phyloP scores from a whole-genome alignment of 1,139 yeast genomes.

The Pichia sp. region DNA sequence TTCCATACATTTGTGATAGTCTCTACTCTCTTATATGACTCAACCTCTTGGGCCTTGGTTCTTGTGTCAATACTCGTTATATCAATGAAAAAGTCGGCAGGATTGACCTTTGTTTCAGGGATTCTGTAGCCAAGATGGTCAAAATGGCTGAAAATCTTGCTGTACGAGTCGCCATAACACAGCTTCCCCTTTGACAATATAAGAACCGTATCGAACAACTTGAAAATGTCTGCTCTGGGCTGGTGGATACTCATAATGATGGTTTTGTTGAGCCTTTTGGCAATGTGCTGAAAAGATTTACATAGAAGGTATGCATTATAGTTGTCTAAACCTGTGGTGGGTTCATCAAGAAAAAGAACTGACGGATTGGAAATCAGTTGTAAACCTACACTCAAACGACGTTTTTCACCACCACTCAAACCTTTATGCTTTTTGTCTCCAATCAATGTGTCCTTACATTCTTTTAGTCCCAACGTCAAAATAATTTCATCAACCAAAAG shows the following conservation, averaged over 20 bases:
- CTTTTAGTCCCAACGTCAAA: conserved; percentile 57
- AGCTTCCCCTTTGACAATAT: conserved; percentile 56
- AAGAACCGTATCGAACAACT: conserved; percentile 65
- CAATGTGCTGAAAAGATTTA: conserved; percentile 54
- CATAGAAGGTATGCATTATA: conserved; percentile 66
- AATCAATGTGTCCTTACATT: conserved; percentile 57
- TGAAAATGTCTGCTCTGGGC: conserved; percentile 76
- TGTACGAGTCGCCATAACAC: conserved; percentile 29
- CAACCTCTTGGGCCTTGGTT: conserved; percentile 38
- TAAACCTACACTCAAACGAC: conserved; percentile 73
- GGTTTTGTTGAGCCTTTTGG: conserved; percentile 61
- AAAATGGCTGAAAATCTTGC: conserved; percentile 41
- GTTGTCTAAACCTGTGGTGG: conserved; percentile 86
- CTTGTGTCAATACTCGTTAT: conserved; percentile 62
- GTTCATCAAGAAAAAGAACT: conserved; percentile 75
- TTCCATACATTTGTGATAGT: conserved; percentile 51
- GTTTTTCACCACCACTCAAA: conserved; percentile 82
- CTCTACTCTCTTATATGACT: conserved; percentile 43
- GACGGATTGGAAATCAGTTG: conserved; percentile 77
- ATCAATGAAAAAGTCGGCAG: conserved; percentile 65
- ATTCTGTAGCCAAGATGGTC: conserved; percentile 40
- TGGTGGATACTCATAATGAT: conserved; percentile 77
- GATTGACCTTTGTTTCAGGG: conserved; percentile 44
- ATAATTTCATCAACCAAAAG: conserved; percentile 58
- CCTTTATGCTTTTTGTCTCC: conserved; percentile 57